Evolutionary conservation across 768 basidiomycete species (phyloP).

Genomic region (Leucocoprinus birnbaumii): DNA sequence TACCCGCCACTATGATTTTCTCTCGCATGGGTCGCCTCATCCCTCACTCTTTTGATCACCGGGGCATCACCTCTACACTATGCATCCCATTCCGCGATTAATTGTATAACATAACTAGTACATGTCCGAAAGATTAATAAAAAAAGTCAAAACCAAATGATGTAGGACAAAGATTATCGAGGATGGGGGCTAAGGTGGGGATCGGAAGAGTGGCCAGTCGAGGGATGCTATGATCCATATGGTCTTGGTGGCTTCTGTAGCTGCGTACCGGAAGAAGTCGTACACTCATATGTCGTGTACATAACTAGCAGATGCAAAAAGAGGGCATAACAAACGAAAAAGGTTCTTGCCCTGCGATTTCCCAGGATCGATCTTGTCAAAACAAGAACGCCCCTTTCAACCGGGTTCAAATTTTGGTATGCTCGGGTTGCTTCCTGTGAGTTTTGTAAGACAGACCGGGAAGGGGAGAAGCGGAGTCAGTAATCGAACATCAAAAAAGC

Average conservation of each 20-base stretch:
- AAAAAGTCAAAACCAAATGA: constrained; percentile 1
- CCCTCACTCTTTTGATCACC: neutral
- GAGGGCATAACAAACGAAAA: constrained; percentile 86
- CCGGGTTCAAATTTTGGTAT: constrained; percentile 85
- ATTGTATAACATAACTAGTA: constrained; percentile 16
- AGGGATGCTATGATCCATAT: constrained; percentile 23
- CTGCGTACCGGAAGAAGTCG: constrained; percentile 45
- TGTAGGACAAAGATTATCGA: neutral
- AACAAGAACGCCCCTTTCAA: constrained; percentile 84
- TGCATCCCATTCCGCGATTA: neutral
- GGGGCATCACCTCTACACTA: neutral
- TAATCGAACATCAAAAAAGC: neutral
- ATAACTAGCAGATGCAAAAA: constrained; percentile 80
- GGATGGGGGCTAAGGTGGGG: neutral
- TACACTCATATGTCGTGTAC: constrained; percentile 75
- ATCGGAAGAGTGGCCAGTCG: neutral
- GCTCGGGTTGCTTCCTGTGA: constrained; percentile 90
- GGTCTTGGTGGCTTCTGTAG: constrained; percentile 53
- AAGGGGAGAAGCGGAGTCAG: neutral
- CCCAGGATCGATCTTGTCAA: constrained; percentile 86
- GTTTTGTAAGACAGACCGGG: neutral
- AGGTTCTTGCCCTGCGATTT: constrained; percentile 84
- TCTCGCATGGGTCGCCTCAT: neutral
- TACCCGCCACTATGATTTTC: neutral
- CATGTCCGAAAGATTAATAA: constrained; percentile 12